These are phyloP conservation scores for Tardiomyces blankii DNA, from an alignment of 1,139 yeast genomes.

Conservation along the genomic window DNA sequence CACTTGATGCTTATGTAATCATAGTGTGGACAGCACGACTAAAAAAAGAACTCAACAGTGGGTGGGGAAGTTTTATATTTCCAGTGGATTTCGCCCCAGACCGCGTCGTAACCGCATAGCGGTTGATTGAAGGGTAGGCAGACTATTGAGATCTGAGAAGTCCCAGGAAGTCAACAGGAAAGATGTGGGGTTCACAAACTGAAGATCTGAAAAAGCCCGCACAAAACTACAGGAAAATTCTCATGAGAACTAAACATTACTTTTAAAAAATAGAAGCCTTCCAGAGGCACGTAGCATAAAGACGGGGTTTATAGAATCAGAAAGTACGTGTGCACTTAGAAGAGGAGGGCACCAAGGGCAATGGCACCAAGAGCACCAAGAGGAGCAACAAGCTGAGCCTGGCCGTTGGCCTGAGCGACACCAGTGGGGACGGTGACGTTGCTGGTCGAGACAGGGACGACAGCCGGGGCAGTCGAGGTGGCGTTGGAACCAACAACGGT, in stretches of 20 bases:
- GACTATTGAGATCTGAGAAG: no score
- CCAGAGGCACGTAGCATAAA: background rate
- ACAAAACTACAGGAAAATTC: background rate
- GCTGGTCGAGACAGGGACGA: conserved; percentile 6
- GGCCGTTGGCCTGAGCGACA: conserved; percentile 8
- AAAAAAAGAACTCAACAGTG: no score
- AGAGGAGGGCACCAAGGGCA: conserved; percentile 10
- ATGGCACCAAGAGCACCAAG: conserved; percentile 8
- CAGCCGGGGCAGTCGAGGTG: conserved; percentile 11
- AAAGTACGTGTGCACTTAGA: conserved; percentile 4
- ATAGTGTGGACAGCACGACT: no score
- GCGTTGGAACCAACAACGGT: conserved; percentile 17
- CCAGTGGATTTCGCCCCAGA: no score
- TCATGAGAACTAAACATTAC: background rate
- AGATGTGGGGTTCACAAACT: no score
- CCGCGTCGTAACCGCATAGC: no score
- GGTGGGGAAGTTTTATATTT: no score
- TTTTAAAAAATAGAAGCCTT: background rate
- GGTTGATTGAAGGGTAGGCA: no score
- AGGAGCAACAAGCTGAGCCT: conserved; percentile 2
- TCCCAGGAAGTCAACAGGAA: no score
- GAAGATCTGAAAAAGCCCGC: no score
- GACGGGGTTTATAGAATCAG: background rate
- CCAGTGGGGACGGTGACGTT: conserved; percentile 9
- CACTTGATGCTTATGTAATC: no score